Conservation (phyloP, 352 stramenopile species). For the Phytophthora parvispora region DNA sequence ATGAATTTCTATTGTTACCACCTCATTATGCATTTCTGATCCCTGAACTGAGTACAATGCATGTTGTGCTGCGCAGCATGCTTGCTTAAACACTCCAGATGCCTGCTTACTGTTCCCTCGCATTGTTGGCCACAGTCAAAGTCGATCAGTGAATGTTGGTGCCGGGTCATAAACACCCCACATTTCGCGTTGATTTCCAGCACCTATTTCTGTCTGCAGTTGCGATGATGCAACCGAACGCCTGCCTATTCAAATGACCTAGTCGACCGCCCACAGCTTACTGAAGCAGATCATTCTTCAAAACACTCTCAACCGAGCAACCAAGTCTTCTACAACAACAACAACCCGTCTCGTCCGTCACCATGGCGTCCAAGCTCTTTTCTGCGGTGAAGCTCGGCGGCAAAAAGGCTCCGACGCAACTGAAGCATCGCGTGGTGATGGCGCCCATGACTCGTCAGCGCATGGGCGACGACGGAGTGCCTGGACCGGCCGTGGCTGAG, state of each 20-base stretch:
- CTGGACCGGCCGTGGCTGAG: constrained; percentile 39
- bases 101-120: too few relatives aligned
- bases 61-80: too few relatives aligned
- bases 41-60: too few relatives aligned
- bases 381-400: constrained; percentile 56
- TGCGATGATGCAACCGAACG: background rate
- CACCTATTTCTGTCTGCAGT: constrained; percentile 10
- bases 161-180: background rate
- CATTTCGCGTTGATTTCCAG: constrained; percentile 20
- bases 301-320: constrained; percentile 16
- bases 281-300: constrained; percentile 19
- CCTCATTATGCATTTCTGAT: too few relatives aligned
- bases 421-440: constrained; percentile 79
- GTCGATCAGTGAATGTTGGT: background rate
- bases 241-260: background rate
- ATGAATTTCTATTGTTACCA: too few relatives aligned
- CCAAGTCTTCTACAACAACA: background rate
- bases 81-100: too few relatives aligned
- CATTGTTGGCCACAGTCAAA: constrained; percentile 16
- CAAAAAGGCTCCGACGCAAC: constrained; percentile 36
- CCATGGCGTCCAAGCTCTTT: constrained; percentile 52
- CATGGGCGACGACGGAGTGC: constrained; percentile 44
- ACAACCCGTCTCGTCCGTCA: background rate
- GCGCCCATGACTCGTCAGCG: constrained; percentile 66
- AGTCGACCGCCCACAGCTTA: background rate